Evolutionary conservation across 1,139 yeast genomes (phyloP), one percentile per base, ranked within the genome.

Genomic region (Geotrichum citri-aurantii): DNA sequence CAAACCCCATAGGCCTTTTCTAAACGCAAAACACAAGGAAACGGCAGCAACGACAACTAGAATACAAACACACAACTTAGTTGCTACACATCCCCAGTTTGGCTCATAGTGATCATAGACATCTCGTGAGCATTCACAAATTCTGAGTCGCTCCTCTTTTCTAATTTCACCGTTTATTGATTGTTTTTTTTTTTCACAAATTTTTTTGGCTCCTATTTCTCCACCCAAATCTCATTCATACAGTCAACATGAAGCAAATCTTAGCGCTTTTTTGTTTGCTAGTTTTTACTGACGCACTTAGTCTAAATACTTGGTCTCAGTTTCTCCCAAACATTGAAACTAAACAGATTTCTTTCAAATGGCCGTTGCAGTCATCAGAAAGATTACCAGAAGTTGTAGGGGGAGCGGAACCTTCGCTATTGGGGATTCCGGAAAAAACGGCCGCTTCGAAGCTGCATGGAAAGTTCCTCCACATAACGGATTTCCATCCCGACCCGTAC

Each of bases 401-500:
- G 17, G 44, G 19, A 37, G 21, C 17, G 19, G 44, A 37, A n/a
- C 21, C 17, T n/a, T 37, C 44, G 17, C 17, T 37, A 2, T n/a
- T 7, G 44, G 19, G 14, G 19, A 17, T n/a, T 37, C 5, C 17
- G 21, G 44, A 37, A 37, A 17, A 37, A 37, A 17, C 10, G 10
- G 44, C 44, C 14, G 3, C 26, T 17, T 12, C 12, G 12, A 42
- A 42, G n/a, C 54, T 79, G 6, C 86, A 84, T 65, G 96, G 96
- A 0, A 72, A 93, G 59, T 89, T 89, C 66, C 73, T 89, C n/a
- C 96, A 89, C 68, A 79, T 89, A 33, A 88, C 96, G 0, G 96
- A 89, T 69, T 77, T 89, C 62, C 96, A 89, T 66, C 96, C 96
- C 0, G 96, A 89, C 70, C 85, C 85, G n/a, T 76, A 75, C 68